Base-by-base conservation (phyloP, 108 stramenopile genomes). In the Aureococcus anophagefferens region DNA sequence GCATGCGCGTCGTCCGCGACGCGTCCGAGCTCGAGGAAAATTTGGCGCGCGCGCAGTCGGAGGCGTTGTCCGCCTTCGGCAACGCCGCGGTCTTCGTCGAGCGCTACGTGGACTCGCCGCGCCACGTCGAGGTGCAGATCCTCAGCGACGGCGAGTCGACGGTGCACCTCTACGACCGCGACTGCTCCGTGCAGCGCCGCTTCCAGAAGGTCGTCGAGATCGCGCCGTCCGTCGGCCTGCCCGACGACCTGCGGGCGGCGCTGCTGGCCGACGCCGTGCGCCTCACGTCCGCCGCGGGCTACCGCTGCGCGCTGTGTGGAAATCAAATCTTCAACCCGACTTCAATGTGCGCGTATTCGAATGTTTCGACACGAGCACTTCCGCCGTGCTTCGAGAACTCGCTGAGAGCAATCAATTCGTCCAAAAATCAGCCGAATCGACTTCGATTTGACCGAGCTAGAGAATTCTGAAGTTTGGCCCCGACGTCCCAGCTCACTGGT, bases 121-220 rank as follows among this genome's bases (percentile, higher is more conserved):
- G 95, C 29, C 97, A 98, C 75, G 89, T 98, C 72, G 97, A 96
- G 74, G 88, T 98, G 11, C 97, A 98, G 76, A 88, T 95, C 35
- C 86, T 98, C 68, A 93, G 91, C 30, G 96, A 98, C 78, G 87
- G 80, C 31, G 86, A 87, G 17, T 92, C 94, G 72, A 91, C 89
- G 59, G 93, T 96, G 17, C 92, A 96, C 73, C 84, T 98, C 46
- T 89, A 83, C 80, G 97, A 96, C 74, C 82, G 95, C 46, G 97
- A 98, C 81, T 95, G 94, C 77, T 88, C 87, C 40, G 87, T 96
- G 62, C 97, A 98, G 79, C 83, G 97, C 44, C 85, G 94, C 35
- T 94, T 95, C 77, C 97, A 98, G 74, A 98, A 98, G 80, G 94
- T 98, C 30, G 87, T 98, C 67, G 97, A 98, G 75, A 93, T 95